These are phyloP conservation scores for Singerocomus inundabilis DNA, from an alignment of 1,284 basidiomycete species.

Conservation along the genomic window DNA sequence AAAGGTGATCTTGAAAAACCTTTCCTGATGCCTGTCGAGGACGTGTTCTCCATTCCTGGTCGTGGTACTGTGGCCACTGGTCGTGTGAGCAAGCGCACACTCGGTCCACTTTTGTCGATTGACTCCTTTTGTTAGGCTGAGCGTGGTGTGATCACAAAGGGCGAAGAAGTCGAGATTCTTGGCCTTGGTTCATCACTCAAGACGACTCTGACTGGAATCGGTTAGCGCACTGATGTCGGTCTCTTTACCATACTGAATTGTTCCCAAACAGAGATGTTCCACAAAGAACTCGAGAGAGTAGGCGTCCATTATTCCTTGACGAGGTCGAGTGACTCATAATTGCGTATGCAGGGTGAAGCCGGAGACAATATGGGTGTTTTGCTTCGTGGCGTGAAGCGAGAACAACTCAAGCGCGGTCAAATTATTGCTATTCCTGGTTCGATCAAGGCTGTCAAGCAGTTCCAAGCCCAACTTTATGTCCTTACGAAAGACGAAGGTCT, in stretches of 20 bases:
- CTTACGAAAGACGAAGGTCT: conserved; percentile 89
- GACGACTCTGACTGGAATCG: conserved; percentile 95
- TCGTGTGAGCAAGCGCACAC: conserved; percentile 56
- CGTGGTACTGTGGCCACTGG: conserved; percentile 98
- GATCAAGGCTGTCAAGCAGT: conserved; percentile 95
- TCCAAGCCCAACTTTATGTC: conserved; percentile 90
- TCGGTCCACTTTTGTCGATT: conserved; percentile 3
- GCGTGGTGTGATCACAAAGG: conserved; percentile 91
- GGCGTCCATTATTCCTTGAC: conserved; percentile 16
- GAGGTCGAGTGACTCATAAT: background rate
- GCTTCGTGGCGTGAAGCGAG: conserved; percentile 96
- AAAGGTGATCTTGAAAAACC: conserved; percentile 95
- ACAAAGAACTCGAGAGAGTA: conserved; percentile 96
- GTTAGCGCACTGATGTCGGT: conserved; percentile 42
- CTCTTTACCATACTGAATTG: conserved; percentile 8
- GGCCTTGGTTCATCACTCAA: conserved; percentile 85
- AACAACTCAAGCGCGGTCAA: conserved; percentile 93
- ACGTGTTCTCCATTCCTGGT: conserved; percentile 97
- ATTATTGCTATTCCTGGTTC: conserved; percentile 88
- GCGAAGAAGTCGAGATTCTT: conserved; percentile 92
- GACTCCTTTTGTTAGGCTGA: conserved; percentile 62
- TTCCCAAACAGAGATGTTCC: conserved; percentile 86
- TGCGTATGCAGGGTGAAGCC: conserved; percentile 73
- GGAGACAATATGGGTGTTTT: conserved; percentile 99
- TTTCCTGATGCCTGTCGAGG: conserved; percentile 96